Evolutionary conservation across 140 eudicot species (phyloP), one percentile per base, ranked within the genome.

Genomic region (Oenanthe javanica): DNA sequence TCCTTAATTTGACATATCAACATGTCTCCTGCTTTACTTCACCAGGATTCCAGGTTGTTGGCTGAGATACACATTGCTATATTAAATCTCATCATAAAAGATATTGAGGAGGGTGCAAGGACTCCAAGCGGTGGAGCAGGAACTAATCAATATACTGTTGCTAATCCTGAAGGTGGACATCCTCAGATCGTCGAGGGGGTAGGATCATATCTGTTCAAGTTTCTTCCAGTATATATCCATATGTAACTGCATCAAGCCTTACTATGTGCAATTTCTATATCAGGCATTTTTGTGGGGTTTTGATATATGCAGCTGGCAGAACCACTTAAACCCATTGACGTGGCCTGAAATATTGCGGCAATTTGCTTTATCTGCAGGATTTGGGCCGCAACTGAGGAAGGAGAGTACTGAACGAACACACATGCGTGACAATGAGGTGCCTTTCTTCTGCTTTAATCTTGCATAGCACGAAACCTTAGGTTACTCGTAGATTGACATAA

Each of bases 181-280:
- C 97, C 97, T 75, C 92, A 86, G 76, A 85, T 95, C 79, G 97
- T 95, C 74, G 93, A 95, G 92, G 99, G 99, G 99, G 99, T 95
- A 89, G 97, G 99, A 93, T 92, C 88, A 89, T 70, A 43, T 18
- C 52, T 81, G 49, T 1, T 76, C 2, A 66, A 64, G 23, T 69
- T 72, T 59, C 74, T 63, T 81, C n/a, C 45, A 21, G 27, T 49
- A 55, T 36, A 47, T 16, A 4, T 75, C 69, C 66, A 46, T 75
- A 43, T 25, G 3, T 36, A 9, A 4, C 9, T 31, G 19, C 50
- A 75, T 25, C 16, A 64, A 54, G 66, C 50, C 54, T 61, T 5
- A 63, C 73, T 78, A 55, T 48, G 50, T 42, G 79, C 8, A 10
- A 36, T 79, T 55, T 55, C 43, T 76, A 2, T 77, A 45, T 66